These are phyloP conservation scores for Cucurbita pepo DNA, from an alignment of 306 rosid genomes.

Conservation along the genomic window DNA sequence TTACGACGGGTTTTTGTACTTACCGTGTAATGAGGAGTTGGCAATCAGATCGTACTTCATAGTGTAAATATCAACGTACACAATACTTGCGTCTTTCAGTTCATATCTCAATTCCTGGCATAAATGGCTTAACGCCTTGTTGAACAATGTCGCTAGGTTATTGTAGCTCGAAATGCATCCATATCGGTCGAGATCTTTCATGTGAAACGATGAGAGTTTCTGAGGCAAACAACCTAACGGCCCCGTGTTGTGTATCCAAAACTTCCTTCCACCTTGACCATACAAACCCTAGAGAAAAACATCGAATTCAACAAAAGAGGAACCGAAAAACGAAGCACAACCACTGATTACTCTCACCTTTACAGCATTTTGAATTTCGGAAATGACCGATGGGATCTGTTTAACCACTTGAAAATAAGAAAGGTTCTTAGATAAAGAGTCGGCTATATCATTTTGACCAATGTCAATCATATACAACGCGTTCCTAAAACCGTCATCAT, in stretches of 20 bases:
- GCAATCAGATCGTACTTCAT: conserved; percentile 63
- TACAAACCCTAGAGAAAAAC: conserved; percentile 35
- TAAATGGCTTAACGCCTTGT: conserved; percentile 35
- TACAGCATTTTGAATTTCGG: conserved; percentile 49
- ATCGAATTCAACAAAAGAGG: neutral
- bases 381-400: conserved; percentile 42
- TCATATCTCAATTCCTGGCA: conserved; percentile 32
- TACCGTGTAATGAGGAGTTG: conserved; percentile 59
- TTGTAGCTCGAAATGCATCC: conserved; percentile 71
- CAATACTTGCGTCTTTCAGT: conserved; percentile 44
- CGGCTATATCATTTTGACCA: conserved; percentile 84
- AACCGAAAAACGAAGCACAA: neutral
- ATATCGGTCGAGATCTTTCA: conserved; percentile 33
- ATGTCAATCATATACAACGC: conserved; percentile 90
- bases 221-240: conserved; percentile 94
- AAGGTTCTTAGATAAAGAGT: conserved; percentile 47
- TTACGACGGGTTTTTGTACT: neutral
- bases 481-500: conserved; percentile 35
- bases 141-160: conserved; percentile 56
- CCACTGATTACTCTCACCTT: conserved; percentile 21
- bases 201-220: conserved; percentile 29
- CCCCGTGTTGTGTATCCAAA: conserved; percentile 93
- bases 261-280: conserved; percentile 71
- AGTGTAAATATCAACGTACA: conserved; percentile 63
- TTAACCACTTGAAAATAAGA: conserved; percentile 37